Conservation (phyloP, 1,284 basidiomycete species). For the Microbotryum silenes-acaulis region DNA sequence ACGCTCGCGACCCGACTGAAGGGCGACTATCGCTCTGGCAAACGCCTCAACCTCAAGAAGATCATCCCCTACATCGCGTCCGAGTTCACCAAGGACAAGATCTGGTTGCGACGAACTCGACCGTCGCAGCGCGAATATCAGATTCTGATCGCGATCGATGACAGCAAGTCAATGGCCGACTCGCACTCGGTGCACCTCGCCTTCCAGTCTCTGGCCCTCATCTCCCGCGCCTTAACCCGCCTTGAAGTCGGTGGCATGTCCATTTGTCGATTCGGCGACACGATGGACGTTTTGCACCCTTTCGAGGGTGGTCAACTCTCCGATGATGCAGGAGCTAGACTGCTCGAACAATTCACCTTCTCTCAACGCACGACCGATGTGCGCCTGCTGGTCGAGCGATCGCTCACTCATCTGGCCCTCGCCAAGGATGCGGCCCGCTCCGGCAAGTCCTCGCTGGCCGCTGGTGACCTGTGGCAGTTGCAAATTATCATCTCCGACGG, state of each 20-base stretch:
- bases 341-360: conserved; percentile 82
- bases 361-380: conserved; percentile 88
- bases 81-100: conserved; percentile 99
- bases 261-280: conserved; percentile 83
- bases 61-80: conserved; percentile 97
- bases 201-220: conserved; percentile 86
- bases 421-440: conserved; percentile 59
- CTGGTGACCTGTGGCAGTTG: conserved; percentile 89
- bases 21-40: conserved; percentile 96
- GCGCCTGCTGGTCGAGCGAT: conserved; percentile 72
- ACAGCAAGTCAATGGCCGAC: conserved; percentile 94
- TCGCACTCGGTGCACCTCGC: conserved; percentile 88
- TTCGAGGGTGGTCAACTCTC: conserved; percentile 68
- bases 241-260: conserved; percentile 92
- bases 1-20: conserved; percentile 88
- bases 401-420: conserved; percentile 64
- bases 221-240: conserved; percentile 80
- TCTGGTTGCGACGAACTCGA: conserved; percentile 91
- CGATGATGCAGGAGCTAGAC: conserved; percentile 65
- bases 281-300: conserved; percentile 78
- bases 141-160: conserved; percentile 87
- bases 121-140: conserved; percentile 95
- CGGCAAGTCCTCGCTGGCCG: conserved; percentile 52
- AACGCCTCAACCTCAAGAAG: conserved; percentile 98
- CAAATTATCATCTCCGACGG: conserved; percentile 99